phyloP scores from a whole-genome alignment of 306 rosid species.

The Sophora flavescens region DNA sequence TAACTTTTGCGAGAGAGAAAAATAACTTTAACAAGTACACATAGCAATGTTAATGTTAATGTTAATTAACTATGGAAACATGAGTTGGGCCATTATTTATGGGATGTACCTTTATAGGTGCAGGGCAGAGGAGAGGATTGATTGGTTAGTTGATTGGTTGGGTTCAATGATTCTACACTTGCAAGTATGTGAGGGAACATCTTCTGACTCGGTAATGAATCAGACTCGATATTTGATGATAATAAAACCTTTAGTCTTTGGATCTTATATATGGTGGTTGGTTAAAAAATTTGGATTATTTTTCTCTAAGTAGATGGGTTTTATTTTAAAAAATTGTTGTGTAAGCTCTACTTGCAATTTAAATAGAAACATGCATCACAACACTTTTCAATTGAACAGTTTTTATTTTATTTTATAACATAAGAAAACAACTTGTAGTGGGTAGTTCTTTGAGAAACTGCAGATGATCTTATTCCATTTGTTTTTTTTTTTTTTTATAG shows the following conservation, averaged over 20 bases:
- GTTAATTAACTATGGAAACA: constrained; percentile 24
- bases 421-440: too few species aligned
- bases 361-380: background rate
- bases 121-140: constrained; percentile 32
- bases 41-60: constrained; percentile 35
- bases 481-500: too few species aligned
- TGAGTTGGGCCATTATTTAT: constrained; percentile 43
- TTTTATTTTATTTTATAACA: too few species aligned
- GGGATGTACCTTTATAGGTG: constrained; percentile 48
- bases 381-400: constrained; percentile 16
- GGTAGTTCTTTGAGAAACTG: too few species aligned
- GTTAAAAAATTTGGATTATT: background rate
- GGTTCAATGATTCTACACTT: constrained; percentile 48
- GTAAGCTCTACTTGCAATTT: constrained; percentile 10
- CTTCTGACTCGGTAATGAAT: constrained; percentile 39
- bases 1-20: constrained; percentile 31
- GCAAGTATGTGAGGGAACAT: constrained; percentile 53
- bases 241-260: constrained; percentile 9
- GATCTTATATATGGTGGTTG: constrained; percentile 17
- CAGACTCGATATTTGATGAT: constrained; percentile 32
- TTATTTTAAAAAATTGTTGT: background rate
- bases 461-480: too few species aligned
- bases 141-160: constrained; percentile 38
- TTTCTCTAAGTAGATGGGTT: background rate
- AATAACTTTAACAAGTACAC: background rate